These are phyloP conservation scores for Colletotrichum sublineola DNA, from an alignment of 2,329 filamentous ascomycete species.

Conservation along the genomic window DNA sequence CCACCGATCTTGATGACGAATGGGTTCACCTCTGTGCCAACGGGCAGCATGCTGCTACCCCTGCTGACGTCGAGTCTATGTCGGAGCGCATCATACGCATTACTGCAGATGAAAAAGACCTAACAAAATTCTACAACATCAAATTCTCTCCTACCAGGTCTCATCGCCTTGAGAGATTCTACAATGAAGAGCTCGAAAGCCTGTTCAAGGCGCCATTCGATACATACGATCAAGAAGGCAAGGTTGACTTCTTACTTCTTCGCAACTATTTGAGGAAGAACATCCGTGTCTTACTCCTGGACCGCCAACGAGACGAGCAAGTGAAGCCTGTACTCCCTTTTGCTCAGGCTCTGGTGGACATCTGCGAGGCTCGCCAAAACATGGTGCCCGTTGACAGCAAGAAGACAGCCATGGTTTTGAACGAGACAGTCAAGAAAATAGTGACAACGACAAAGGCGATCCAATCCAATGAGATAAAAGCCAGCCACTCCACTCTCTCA, in stretches of 20 bases:
- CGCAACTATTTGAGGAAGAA: slow-evolving; percentile 59
- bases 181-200: slow-evolving; percentile 55
- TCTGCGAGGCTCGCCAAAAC: slow-evolving; percentile 63
- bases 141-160: slow-evolving; percentile 57
- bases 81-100: slow-evolving; percentile 59
- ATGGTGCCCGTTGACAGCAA: slow-evolving; percentile 59
- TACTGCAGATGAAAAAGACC: slow-evolving; percentile 59
- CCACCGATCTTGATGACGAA: background rate
- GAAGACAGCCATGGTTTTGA: slow-evolving; percentile 57
- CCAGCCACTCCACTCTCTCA: slow-evolving; percentile 38
- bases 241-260: slow-evolving; percentile 64
- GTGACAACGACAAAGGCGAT: slow-evolving; percentile 52
- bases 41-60: background rate
- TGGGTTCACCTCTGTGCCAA: slow-evolving; percentile 26
- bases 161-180: slow-evolving; percentile 56
- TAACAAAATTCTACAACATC: slow-evolving; percentile 64
- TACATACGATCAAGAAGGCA: slow-evolving; percentile 56
- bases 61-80: slow-evolving; percentile 49
- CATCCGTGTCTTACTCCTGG: slow-evolving; percentile 29
- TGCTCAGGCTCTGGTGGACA: slow-evolving; percentile 53
- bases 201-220: slow-evolving; percentile 48
- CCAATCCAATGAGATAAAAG: slow-evolving; percentile 48
- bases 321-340: slow-evolving; percentile 61
- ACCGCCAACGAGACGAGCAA: slow-evolving; percentile 53
- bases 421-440: slow-evolving; percentile 52